These are phyloP conservation scores for Rhodotorula sp. DNA, from an alignment of 1,284 basidiomycete genomes.

Conservation along the genomic window DNA sequence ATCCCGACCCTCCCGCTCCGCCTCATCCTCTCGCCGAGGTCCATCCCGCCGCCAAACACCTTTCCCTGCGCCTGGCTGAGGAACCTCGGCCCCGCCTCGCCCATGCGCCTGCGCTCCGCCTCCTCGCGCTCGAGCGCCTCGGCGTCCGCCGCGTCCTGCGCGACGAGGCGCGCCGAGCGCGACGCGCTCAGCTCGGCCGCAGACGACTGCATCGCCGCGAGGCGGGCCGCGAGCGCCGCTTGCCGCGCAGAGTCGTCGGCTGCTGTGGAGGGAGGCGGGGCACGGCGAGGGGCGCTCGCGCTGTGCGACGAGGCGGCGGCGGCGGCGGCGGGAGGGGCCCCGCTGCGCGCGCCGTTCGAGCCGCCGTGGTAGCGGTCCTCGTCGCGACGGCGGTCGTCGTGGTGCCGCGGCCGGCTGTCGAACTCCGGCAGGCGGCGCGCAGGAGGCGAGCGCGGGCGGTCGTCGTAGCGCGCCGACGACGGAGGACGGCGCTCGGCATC, in stretches of 20 bases:
- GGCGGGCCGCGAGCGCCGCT: constrained; percentile 25
- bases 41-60: constrained; percentile 37
- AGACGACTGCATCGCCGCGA: constrained; percentile 41
- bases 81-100: constrained; percentile 36
- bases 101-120: constrained; percentile 8
- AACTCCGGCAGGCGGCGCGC: background rate
- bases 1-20: constrained; percentile 33
- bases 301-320: background rate
- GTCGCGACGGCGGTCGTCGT: background rate
- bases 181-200: constrained; percentile 21
- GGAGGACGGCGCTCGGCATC: background rate
- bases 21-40: constrained; percentile 36
- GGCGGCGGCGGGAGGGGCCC: background rate
- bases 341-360: background rate
- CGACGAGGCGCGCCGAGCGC: constrained; percentile 27
- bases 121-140: constrained; percentile 25
- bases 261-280: background rate
- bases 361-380: background rate
- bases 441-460: constrained; percentile 2
- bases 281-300: background rate
- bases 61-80: constrained; percentile 33
- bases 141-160: constrained; percentile 22
- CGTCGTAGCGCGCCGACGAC: background rate
- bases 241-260: constrained; percentile 20
- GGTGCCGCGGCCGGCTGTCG: background rate